These are phyloP conservation scores for Ogataea hybrid DNA, from an alignment of 1,139 yeast genomes.

Conservation along the genomic window DNA sequence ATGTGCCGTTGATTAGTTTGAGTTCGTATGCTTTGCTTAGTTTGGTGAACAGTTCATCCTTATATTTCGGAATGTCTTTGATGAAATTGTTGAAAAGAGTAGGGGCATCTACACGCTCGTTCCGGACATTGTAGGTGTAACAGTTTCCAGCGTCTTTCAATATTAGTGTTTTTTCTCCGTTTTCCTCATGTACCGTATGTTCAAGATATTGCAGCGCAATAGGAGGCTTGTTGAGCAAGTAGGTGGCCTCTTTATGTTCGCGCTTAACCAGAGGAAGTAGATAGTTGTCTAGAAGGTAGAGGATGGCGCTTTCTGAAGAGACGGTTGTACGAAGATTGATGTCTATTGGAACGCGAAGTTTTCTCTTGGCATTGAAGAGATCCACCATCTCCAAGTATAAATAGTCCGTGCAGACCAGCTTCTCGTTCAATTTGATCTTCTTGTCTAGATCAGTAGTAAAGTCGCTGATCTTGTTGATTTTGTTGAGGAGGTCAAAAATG, in stretches of 20 bases:
- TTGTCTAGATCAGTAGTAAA: slow-evolving; percentile 30
- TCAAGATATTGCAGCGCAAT: slow-evolving; percentile 30
- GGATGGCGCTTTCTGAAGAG: slow-evolving; percentile 21
- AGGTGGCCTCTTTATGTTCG: slow-evolving; percentile 16
- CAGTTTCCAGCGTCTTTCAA: slow-evolving; percentile 25
- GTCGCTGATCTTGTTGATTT: slow-evolving; percentile 28
- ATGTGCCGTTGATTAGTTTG: slow-evolving; percentile 24
- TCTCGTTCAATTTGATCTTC: slow-evolving; percentile 29
- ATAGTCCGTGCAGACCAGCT: slow-evolving; percentile 28
- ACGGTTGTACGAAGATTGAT: slow-evolving; percentile 20
- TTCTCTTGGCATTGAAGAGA: slow-evolving; percentile 26
- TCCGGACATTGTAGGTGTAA: slow-evolving; percentile 17
- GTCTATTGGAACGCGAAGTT: slow-evolving; percentile 24
- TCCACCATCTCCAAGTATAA: slow-evolving; percentile 31
- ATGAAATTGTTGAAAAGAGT: slow-evolving; percentile 26
- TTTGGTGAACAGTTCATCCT: slow-evolving; percentile 22
- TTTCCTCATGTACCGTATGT: slow-evolving; percentile 16
- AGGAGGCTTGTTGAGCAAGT: slow-evolving; percentile 24
- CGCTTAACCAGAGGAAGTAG: slow-evolving; percentile 25
- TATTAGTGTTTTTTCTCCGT: slow-evolving; percentile 17
- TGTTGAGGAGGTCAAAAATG: slow-evolving; percentile 15
- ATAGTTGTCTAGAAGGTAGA: slow-evolving; percentile 31
- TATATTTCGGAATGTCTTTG: slow-evolving; percentile 19
- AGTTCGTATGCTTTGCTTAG: slow-evolving; percentile 18
- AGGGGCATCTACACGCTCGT: slow-evolving; percentile 22